These are phyloP conservation scores for Eucalyptus curtisii DNA, from an alignment of 345 rosid genomes.

Conservation along the genomic window DNA sequence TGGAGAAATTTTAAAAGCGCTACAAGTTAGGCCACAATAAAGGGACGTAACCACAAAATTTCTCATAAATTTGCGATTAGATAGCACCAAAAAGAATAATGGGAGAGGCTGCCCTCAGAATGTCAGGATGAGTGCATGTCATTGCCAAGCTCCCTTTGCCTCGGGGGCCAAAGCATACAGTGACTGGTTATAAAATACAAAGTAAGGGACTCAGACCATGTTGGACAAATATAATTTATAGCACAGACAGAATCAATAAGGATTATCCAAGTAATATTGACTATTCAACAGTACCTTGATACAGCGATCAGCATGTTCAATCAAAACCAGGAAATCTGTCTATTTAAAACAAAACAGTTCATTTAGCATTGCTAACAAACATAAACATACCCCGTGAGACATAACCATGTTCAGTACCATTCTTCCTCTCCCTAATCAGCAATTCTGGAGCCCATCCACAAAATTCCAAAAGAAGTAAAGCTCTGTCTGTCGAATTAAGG, in stretches of 20 bases:
- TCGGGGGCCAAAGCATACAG: not conserved
- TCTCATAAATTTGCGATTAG: not conserved
- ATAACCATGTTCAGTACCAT: conserved; percentile 25
- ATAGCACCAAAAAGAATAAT: not conserved
- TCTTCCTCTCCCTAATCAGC: conserved; percentile 18
- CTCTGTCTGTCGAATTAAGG: conserved; percentile 68
- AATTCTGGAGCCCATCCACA: conserved; percentile 76
- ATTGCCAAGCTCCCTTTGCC: not conserved
- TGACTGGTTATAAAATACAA: not conserved
- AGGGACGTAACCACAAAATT: not conserved
- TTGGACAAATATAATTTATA: not conserved
- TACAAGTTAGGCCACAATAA: not conserved
- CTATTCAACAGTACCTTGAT: not conserved
- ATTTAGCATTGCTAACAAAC: not conserved
- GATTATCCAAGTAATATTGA: not conserved
- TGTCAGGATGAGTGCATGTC: not conserved
- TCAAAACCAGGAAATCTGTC: not conserved
- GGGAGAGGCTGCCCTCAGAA: not conserved
- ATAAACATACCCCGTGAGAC: conserved; percentile 21
- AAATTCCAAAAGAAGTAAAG: conserved; percentile 55
- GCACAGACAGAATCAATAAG: not conserved
- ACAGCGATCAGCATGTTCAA: not conserved
- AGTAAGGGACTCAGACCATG: not conserved
- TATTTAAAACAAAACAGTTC: not conserved
- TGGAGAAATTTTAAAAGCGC: not conserved